A percentile compares a stretch with the other conserved stretches of the same genome.
Conservation (phyloP, 805 yeast species). For the Starmerella stellata region DNA sequence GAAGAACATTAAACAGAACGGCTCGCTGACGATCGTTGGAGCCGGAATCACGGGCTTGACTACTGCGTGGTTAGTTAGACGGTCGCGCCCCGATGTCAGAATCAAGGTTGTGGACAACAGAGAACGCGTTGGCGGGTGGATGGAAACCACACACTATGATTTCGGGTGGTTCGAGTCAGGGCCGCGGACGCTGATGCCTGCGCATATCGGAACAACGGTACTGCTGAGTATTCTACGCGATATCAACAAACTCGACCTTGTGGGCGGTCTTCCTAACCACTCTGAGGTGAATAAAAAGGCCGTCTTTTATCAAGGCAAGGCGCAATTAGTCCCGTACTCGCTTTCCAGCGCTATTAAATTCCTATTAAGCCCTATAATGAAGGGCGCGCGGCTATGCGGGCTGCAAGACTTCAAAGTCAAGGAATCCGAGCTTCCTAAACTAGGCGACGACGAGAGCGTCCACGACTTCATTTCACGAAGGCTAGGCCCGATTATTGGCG, state of each 20-base stretch:
- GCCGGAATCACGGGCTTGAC: conserved; percentile 78
- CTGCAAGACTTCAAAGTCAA: conserved; percentile 22
- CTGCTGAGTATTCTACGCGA: conserved; percentile 21
- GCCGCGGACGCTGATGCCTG: conserved; percentile 76
- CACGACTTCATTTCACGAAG: conserved; percentile 49
- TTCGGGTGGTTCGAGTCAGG: conserved; percentile 49
- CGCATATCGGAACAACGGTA: conserved; percentile 43
- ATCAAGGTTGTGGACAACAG: conserved; percentile 45
- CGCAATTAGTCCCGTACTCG: conserved; percentile 21
- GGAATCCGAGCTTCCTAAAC: conserved; percentile 9
- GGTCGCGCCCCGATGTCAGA: conserved; percentile 57
- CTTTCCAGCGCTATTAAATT: conserved; percentile 12
- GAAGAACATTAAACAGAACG: conserved; percentile 20
- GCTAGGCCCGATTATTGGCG: conserved; percentile 37
- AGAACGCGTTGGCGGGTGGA: conserved; percentile 60
- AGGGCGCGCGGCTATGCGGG: conserved; percentile 39
- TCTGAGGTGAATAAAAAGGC: conserved; percentile 60
- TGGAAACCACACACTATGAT: conserved; percentile 20
- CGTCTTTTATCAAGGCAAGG: conserved; percentile 27
- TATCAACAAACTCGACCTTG: conserved; percentile 29
- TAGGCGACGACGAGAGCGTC: conserved; percentile 47
- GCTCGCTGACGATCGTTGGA: conserved; percentile 55
- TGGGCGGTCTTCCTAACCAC: conserved; percentile 39
- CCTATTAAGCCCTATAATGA: conserved; percentile 22
- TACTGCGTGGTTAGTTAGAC: conserved; percentile 29